These are phyloP conservation scores for Blastocystis sp. DNA, from an alignment of 352 stramenopile genomes.

Conservation along the genomic window DNA sequence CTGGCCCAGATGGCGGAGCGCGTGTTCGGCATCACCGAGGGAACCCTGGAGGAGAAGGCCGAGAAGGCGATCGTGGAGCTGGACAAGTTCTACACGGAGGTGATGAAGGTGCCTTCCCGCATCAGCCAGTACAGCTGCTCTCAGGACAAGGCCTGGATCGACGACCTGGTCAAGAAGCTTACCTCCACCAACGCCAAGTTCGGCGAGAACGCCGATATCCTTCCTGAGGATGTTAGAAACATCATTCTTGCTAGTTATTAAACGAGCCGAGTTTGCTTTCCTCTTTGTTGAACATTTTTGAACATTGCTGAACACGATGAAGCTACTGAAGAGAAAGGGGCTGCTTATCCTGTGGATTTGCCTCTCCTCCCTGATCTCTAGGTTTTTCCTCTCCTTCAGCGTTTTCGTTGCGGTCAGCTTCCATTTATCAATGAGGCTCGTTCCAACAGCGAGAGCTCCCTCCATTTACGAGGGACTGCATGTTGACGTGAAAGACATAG, in stretches of 20 bases:
- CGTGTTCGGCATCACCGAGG: slow-evolving; percentile 63
- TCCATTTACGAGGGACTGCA: neutral
- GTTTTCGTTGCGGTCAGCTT: neutral
- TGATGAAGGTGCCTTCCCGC: slow-evolving; percentile 53
- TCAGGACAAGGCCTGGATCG: slow-evolving; percentile 64
- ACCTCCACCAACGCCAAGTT: slow-evolving; percentile 37
- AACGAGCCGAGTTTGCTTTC: neutral
- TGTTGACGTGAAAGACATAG: neutral
- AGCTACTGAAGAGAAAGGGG: neutral
- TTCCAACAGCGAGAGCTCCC: neutral
- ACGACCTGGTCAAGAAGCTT: slow-evolving; percentile 51
- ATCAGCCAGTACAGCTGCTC: slow-evolving; percentile 58
- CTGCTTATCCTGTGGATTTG: neutral
- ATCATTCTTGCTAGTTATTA: slow-evolving; percentile 60
- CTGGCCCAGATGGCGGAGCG: slow-evolving; percentile 66
- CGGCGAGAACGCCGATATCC: slow-evolving; percentile 64
- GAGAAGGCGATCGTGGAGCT: slow-evolving; percentile 51
- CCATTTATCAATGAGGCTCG: neutral
- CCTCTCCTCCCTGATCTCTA: neutral
- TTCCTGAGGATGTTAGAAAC: slow-evolving; percentile 39
- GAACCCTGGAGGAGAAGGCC: slow-evolving; percentile 58
- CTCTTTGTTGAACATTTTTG: slow-evolving; percentile 62
- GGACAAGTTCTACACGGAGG: slow-evolving; percentile 69
- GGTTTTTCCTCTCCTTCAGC: neutral
- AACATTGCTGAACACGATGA: neutral